Percentiles rank a stretch among this genome's conserved stretches.
Evolutionary conservation across 2,329 filamentous ascomycete species (phyloP).

Genomic region (Clathrospora elynae): DNA sequence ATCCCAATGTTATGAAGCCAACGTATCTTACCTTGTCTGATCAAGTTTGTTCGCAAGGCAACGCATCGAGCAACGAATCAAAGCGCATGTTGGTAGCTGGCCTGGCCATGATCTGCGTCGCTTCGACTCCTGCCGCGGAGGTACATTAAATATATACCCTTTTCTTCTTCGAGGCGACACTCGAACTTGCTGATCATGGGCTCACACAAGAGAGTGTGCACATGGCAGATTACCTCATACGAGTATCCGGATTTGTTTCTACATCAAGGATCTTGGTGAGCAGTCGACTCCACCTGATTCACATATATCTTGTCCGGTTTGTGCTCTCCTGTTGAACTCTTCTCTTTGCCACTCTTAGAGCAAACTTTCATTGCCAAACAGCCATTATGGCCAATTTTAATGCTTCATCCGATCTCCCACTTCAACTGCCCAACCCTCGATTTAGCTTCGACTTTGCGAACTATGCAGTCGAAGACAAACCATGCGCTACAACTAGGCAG

Average conservation of each 20-base stretch:
- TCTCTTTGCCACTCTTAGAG: background rate
- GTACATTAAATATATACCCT: constrained; percentile 3
- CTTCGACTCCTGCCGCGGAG: constrained; percentile 2
- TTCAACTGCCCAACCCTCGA: constrained; percentile 30
- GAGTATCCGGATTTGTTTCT: too few relatives aligned
- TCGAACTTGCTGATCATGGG: constrained; percentile 14
- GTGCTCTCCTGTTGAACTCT: constrained; percentile 2
- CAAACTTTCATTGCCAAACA: background rate
- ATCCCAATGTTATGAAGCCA: background rate
- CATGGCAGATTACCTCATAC: constrained; percentile 1
- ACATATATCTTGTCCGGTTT: background rate
- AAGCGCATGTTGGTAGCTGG: background rate
- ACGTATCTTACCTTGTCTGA: background rate
- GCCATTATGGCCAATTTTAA: constrained; percentile 21
- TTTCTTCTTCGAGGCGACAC: constrained; percentile 7
- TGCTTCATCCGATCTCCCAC: constrained; percentile 22
- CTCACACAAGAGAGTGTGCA: constrained; percentile 1
- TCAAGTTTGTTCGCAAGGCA: constrained; percentile 6
- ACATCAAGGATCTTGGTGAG: background rate
- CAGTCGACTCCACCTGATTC: too few relatives aligned
- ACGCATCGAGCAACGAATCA: background rate
- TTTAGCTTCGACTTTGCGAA: constrained; percentile 31
- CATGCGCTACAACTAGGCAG: constrained; percentile 9
- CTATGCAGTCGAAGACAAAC: constrained; percentile 14
- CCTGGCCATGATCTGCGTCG: constrained; percentile 3